Percentiles rank a stretch among this genome's conserved stretches.
Evolutionary conservation across 495 filamentous ascomycete species (phyloP).

Genomic region (Recurvomyces mirabilis): DNA sequence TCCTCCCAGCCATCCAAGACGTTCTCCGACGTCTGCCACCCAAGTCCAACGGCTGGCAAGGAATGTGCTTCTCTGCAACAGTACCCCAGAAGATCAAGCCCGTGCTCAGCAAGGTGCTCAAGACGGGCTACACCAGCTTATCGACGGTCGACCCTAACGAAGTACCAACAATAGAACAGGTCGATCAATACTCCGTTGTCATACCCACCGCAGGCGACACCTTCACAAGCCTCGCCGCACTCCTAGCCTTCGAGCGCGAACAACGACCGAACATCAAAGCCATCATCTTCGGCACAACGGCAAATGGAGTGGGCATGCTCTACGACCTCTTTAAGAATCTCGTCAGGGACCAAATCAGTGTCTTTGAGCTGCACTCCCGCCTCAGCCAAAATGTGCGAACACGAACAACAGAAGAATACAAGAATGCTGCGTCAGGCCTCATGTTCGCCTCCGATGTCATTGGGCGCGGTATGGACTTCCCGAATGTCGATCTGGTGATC

Average conservation of each 20-base stretch:
- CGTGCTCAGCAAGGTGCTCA: slow-evolving; percentile 61
- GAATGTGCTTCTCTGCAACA: slow-evolving; percentile 90
- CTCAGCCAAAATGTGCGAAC: slow-evolving; percentile 48
- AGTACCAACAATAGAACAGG: slow-evolving; percentile 64
- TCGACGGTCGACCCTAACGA: slow-evolving; percentile 74
- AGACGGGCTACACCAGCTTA: slow-evolving; percentile 64
- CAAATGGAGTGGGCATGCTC: slow-evolving; percentile 49
- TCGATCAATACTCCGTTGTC: slow-evolving; percentile 66
- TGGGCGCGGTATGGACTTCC: slow-evolving; percentile 68
- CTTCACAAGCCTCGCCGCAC: slow-evolving; percentile 64
- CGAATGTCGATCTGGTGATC: slow-evolving; percentile 59
- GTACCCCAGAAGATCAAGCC: slow-evolving; percentile 69
- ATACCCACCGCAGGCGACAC: slow-evolving; percentile 59
- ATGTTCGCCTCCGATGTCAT: slow-evolving; percentile 61
- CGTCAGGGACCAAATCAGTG: slow-evolving; percentile 34
- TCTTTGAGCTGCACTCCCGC: slow-evolving; percentile 51
- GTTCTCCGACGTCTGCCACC: slow-evolving; percentile 63
- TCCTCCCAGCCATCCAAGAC: slow-evolving; percentile 59
- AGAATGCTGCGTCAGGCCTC: slow-evolving; percentile 41
- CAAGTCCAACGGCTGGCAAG: slow-evolving; percentile 80
- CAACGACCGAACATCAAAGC: slow-evolving; percentile 42
- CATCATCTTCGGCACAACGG: slow-evolving; percentile 59
- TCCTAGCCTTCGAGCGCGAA: slow-evolving; percentile 47
- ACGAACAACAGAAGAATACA: slow-evolving; percentile 49
- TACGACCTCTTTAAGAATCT: slow-evolving; percentile 36